Conservation (phyloP, 495 filamentous ascomycete species). For the Stereocaulon alpinum region DNA sequence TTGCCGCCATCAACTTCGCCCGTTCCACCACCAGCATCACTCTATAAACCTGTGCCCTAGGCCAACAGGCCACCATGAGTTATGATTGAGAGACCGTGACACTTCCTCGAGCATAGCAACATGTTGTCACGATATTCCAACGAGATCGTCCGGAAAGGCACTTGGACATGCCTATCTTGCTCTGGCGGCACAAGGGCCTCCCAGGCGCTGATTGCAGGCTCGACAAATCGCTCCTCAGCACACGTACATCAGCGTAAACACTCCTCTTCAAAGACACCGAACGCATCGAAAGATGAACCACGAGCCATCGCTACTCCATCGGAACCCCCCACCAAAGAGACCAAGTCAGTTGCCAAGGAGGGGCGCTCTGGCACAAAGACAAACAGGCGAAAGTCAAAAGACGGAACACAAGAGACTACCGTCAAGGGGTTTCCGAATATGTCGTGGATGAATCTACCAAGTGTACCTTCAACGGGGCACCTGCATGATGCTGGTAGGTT, state of each 20-base stretch:
- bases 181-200: slow-evolving; percentile 23
- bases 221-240: slow-evolving; percentile 27
- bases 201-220: slow-evolving; percentile 28
- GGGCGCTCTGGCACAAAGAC: slow-evolving; percentile 4
- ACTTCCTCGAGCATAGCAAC: not conserved
- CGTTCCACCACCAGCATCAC: not conserved
- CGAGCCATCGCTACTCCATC: slow-evolving; percentile 15
- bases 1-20: not conserved
- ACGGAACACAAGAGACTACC: not conserved
- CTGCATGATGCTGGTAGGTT: slow-evolving; percentile 58
- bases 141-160: slow-evolving; percentile 37
- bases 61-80: not conserved
- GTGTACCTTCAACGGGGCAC: slow-evolving; percentile 76
- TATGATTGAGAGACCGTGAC: not conserved
- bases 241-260: slow-evolving; percentile 42
- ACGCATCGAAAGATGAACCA: slow-evolving; percentile 29
- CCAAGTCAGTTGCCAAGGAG: not conserved
- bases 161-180: slow-evolving; percentile 31
- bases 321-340: slow-evolving; percentile 12
- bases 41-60: too few species aligned
- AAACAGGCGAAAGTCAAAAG: slow-evolving; percentile 18
- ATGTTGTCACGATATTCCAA: slow-evolving; percentile 44
- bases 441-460: slow-evolving; percentile 50
- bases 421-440: slow-evolving; percentile 3
- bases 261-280: slow-evolving; percentile 40